Evolutionary conservation across 768 basidiomycete genomes (phyloP).

Genomic region (Leccinum ochraceum): DNA sequence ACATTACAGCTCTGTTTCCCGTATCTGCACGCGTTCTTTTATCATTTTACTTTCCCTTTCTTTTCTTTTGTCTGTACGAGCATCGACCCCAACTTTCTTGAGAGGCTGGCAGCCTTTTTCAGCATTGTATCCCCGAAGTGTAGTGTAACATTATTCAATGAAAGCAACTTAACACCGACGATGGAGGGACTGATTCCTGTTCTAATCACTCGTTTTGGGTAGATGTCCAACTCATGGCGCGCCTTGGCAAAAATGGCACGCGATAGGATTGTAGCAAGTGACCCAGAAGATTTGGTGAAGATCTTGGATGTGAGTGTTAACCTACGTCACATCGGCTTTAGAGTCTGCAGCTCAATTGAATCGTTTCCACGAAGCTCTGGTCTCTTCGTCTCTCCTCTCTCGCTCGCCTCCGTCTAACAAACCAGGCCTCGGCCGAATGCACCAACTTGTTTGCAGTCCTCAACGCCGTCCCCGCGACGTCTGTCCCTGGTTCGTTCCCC

Average conservation of each 20-base stretch:
- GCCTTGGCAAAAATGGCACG: constrained; percentile 82
- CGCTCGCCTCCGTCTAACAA: constrained; percentile 79
- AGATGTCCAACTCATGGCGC: constrained; percentile 92
- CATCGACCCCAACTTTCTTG: constrained; percentile 10
- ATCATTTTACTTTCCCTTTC: constrained; percentile 19
- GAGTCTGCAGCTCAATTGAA: constrained; percentile 1
- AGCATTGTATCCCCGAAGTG: constrained; percentile 23
- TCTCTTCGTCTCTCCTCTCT: constrained; percentile 79
- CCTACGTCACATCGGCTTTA: not conserved
- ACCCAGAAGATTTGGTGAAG: constrained; percentile 64
- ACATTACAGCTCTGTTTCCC: constrained; percentile 24
- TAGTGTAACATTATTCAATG: constrained; percentile 23
- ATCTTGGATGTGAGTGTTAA: constrained; percentile 62
- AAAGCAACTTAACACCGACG: not conserved
- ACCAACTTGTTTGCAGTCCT: constrained; percentile 77
- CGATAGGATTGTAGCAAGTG: constrained; percentile 68
- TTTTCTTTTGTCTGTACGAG: constrained; percentile 26
- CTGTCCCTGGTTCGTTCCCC: constrained; percentile 60
- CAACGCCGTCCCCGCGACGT: constrained; percentile 52
- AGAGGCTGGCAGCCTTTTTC: constrained; percentile 17
- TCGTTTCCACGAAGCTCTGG: constrained; percentile 60
- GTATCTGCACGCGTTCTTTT: constrained; percentile 23
- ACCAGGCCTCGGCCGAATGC: constrained; percentile 84
- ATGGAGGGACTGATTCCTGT: not conserved
- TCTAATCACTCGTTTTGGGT: constrained; percentile 17